These are phyloP conservation scores for Clonostachys rhizophaga DNA, from an alignment of 2,329 filamentous ascomycete genomes.

Conservation along the genomic window DNA sequence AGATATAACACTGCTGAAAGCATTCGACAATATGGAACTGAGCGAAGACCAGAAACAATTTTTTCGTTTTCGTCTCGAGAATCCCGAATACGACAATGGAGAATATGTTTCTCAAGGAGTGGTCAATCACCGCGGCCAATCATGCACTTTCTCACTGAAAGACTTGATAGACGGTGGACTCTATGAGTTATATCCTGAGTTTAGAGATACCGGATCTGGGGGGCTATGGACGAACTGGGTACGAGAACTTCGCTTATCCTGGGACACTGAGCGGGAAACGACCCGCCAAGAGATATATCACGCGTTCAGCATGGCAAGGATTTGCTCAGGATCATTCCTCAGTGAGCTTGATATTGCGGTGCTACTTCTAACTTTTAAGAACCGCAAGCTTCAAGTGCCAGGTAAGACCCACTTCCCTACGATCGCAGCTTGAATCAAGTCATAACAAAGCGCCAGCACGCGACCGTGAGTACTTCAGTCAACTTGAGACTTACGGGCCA, in stretches of 20 bases:
- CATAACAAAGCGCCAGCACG: background rate
- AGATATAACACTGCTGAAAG: background rate
- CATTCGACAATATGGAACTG: background rate
- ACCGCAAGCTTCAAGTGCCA: background rate
- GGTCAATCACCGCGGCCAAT: too few relatives aligned
- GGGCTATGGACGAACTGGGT: background rate
- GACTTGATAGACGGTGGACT: background rate
- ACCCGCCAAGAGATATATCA: background rate
- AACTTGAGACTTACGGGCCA: background rate
- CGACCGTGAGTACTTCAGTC: background rate
- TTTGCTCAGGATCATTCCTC: background rate
- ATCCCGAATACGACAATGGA: too few relatives aligned
- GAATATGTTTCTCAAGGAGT: too few relatives aligned
- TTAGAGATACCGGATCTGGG: background rate
- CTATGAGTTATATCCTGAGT: background rate
- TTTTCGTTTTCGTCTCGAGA: too few relatives aligned
- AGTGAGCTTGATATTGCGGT: background rate
- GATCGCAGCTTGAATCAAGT: background rate
- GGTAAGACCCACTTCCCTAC: background rate
- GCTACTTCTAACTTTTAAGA: background rate
- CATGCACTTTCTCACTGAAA: background rate
- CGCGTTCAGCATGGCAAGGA: background rate
- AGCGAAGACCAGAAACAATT: too few relatives aligned
- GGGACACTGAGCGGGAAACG: background rate
- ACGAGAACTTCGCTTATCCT: background rate